Evolutionary conservation across 2,329 filamentous ascomycete species (phyloP), one percentile per base, ranked within the genome.

Genomic region (Aspergillus uvarum): DNA sequence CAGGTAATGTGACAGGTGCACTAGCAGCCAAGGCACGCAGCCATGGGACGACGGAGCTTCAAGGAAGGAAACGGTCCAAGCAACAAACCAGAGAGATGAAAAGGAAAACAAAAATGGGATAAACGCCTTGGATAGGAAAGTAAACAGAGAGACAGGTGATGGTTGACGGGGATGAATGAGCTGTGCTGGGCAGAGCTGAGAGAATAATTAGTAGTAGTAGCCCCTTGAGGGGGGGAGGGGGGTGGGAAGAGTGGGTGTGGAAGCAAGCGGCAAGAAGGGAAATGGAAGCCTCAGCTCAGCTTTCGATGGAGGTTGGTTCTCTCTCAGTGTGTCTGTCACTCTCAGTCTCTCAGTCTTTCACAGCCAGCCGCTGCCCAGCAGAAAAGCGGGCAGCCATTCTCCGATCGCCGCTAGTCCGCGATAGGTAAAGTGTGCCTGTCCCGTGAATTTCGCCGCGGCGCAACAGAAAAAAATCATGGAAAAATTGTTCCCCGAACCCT

Each of bases 341-440:
- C 24, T 31, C 26, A 51, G 49, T 19, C 8, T 49, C 47, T 29
- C 19, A 10, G 1, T 22, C 22, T 2, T 3, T 22, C 22, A 22
- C 22, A 22, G 22, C 22, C 22, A 29, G 26, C 26, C 26, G 22
- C 14, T 22, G 14, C 14, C 14, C 56, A 64, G 65, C 61, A 63
- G 50, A 61, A 61, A 57, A 65, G 62, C 57, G 59, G 55, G 63
- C 64, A 63, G 63, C 58, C 59, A 49, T 58, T 29, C 44, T 61
- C 57, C 56, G 71, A 74, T 73, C 65, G 67, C 52, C 71, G 60
- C 72, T 74, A 75, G 38, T 38, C 70, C 67, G n/a, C 68, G 67
- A 73, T 74, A 70, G 72, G 71, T 5, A 67, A 73, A 74, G 67
- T 62, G 66, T 49, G 29, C 11, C 54, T 65, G 60, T 65, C 61